These are phyloP conservation scores for Allomyces macrogynus DNA, from an alignment of 192 early-diverging fungal species.

Conservation along the genomic window DNA sequence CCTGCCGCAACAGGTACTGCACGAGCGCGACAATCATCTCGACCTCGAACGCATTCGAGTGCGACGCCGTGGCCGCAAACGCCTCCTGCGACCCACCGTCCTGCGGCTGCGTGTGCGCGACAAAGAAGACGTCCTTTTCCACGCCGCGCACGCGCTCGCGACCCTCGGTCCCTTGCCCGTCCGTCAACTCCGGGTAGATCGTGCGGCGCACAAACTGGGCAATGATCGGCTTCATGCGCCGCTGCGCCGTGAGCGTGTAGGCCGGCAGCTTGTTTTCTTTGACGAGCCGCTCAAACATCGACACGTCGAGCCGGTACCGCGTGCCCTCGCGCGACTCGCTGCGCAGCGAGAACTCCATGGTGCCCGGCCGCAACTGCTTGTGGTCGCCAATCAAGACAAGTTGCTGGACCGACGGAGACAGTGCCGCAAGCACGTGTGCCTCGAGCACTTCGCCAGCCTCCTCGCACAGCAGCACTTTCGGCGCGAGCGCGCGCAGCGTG, in stretches of 20 bases:
- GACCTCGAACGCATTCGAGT: slow-evolving; percentile 12
- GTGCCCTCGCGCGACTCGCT: slow-evolving; percentile 2
- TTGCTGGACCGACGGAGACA: slow-evolving; percentile 9
- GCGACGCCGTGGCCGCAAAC: slow-evolving; percentile 1
- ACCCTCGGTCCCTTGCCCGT: slow-evolving; percentile 1
- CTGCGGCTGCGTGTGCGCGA: slow-evolving; percentile 11
- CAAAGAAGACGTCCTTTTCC: slow-evolving; percentile 11
- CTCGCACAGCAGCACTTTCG: slow-evolving; percentile 11
- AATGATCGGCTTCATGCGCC: slow-evolving; percentile 18
- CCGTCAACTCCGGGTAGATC: slow-evolving; percentile 12
- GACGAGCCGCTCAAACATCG: slow-evolving; percentile 14
- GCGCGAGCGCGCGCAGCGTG: background rate
- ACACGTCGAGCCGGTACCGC: slow-evolving; percentile 14
- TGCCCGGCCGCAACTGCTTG: slow-evolving; percentile 10
- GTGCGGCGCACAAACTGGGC: slow-evolving; percentile 8
- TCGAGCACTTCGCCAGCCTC: slow-evolving; percentile 20
- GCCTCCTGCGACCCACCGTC: slow-evolving; percentile 1
- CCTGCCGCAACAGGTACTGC: slow-evolving; percentile 12
- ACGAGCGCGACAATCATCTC: slow-evolving; percentile 13
- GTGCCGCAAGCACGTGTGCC: slow-evolving; percentile 11
- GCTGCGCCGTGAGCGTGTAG: slow-evolving; percentile 7
- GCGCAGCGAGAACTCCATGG: slow-evolving; percentile 3
- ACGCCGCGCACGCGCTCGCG: slow-evolving; percentile 13
- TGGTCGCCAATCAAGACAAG: slow-evolving; percentile 18
- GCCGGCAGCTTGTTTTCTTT: slow-evolving; percentile 6